Evolutionary conservation across 352 stramenopile species (phyloP).

Genomic region (Pythium diclinum): DNA sequence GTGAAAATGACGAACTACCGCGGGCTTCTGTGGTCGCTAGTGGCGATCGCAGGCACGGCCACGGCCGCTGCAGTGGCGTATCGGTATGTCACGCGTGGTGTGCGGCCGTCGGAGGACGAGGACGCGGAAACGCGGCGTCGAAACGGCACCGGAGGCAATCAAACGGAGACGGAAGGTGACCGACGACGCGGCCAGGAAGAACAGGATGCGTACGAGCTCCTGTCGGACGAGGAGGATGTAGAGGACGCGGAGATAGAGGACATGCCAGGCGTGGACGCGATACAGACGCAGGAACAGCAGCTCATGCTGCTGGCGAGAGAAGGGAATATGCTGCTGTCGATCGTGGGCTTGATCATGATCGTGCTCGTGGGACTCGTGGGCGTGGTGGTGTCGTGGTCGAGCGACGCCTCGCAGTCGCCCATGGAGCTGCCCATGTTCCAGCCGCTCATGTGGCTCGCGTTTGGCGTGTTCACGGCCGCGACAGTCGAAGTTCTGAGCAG

Average conservation of each 20-base stretch:
- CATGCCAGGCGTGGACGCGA: conserved; percentile 6
- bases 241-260: background rate
- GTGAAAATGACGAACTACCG: conserved; percentile 38
- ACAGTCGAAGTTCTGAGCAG: conserved; percentile 43
- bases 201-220: conserved; percentile 36
- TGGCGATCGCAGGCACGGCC: conserved; percentile 63
- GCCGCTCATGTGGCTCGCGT: conserved; percentile 74
- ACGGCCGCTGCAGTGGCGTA: conserved; percentile 59
- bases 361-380: conserved; percentile 61
- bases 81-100: conserved; percentile 51
- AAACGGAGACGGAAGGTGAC: conserved; percentile 2
- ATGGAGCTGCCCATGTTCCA: conserved; percentile 71
- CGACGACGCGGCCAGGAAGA: conserved; percentile 18
- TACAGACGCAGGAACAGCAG: conserved; percentile 38
- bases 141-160: conserved; percentile 7
- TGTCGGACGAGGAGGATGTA: conserved; percentile 38
- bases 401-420: conserved; percentile 36
- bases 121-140: conserved; percentile 14
- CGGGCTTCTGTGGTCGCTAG: conserved; percentile 61
- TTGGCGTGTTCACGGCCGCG: conserved; percentile 72
- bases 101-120: conserved; percentile 25
- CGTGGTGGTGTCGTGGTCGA: conserved; percentile 55
- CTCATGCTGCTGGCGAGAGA: conserved; percentile 38
- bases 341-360: conserved; percentile 70
- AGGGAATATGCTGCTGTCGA: conserved; percentile 60